Percentiles rank a stretch among this genome's conserved stretches.
phyloP scores from a whole-genome alignment of 2,329 filamentous ascomycete genomes.

The Proliferodiscus dingleyae region DNA sequence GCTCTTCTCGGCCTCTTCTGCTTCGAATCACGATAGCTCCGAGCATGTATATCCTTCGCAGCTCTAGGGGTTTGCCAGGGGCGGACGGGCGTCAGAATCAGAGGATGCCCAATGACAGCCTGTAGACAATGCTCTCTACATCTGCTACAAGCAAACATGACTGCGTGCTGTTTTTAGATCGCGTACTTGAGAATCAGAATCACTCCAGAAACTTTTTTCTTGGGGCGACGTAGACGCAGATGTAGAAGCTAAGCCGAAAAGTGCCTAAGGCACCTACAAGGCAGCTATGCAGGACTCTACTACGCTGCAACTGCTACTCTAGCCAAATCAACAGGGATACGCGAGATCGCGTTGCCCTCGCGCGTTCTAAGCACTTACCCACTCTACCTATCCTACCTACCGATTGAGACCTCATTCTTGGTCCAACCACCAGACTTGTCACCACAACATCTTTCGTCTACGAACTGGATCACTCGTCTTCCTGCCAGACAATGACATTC shows the following conservation, averaged over 20 bases:
- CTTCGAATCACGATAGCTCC: slow-evolving; percentile 9
- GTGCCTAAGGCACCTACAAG: not conserved
- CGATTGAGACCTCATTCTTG: not conserved
- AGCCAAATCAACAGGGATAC: slow-evolving; percentile 13
- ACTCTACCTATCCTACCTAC: not conserved
- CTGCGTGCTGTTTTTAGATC: no score
- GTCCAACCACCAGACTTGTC: slow-evolving; percentile 2
- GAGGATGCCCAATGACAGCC: slow-evolving; percentile 22
- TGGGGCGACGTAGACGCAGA: slow-evolving; percentile 1
- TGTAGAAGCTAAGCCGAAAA: not conserved
- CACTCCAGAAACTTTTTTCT: not conserved
- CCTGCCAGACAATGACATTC: slow-evolving; percentile 13
- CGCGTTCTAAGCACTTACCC: slow-evolving; percentile 1
- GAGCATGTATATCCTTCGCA: slow-evolving; percentile 4
- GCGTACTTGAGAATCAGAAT: not conserved
- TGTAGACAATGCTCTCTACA: slow-evolving; percentile 29
- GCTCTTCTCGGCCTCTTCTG: not conserved
- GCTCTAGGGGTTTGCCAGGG: slow-evolving; percentile 1
- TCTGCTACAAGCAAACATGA: slow-evolving; percentile 27
- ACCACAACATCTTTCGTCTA: slow-evolving; percentile 1
- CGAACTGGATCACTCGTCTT: not conserved
- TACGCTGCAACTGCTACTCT: not conserved
- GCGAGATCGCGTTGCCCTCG: slow-evolving; percentile 6
- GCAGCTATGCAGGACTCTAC: not conserved
- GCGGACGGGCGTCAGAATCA: slow-evolving; percentile 5